Base-by-base conservation (phyloP, 2,329 filamentous ascomycete genomes). In the Aspergillus fructus region DNA sequence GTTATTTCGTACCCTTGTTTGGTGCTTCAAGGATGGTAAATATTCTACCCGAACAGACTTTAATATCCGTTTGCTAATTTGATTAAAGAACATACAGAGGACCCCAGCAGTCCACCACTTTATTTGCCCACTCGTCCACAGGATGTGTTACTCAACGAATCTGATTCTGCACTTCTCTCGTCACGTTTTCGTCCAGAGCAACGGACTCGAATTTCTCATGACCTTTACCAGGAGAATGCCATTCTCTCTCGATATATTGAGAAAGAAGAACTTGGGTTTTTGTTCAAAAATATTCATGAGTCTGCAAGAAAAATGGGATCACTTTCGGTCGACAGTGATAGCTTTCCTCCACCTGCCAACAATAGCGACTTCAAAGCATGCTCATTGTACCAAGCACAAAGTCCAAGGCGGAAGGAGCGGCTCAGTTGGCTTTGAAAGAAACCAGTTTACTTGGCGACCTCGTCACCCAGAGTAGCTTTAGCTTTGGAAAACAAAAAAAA, bases 171-270 rank as follows among this genome's bases (percentile, higher is more conserved):
- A 85, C 86, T 75, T 74, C 77, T 68, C 73, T 79, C 66, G 17
- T 70, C 67, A n/a, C 68, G 70, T 43, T 81, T 87, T 66, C 84
- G 88, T 58, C 83, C 86, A 42, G 82, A 85, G 43, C 83, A 89
- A 65, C 83, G 86, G 58, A 80, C 85, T 56, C 87, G 86, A 56
- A 82, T 96, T 58, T 76, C 88, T 27, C 83, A 86, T 24, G 90
- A 91, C 57, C 89, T 94, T 77, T 79, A 84, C 56, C 81, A 81
- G 56, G 92, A 96, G 74, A 89, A 93, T 68, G 81, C 83, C 59
- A 70, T 83, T 11, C 79, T 97, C 40, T 76, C 80, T 51, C 80
- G 81, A 50, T 85, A 85, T 68, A 79, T 94, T 19, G 83, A 89
- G 55, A 87, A 87, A 71, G 81, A 85, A 58, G 82, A 86, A 39